Conservation (phyloP, 2,329 filamentous ascomycete species). For the Colletotrichum salicis region DNA sequence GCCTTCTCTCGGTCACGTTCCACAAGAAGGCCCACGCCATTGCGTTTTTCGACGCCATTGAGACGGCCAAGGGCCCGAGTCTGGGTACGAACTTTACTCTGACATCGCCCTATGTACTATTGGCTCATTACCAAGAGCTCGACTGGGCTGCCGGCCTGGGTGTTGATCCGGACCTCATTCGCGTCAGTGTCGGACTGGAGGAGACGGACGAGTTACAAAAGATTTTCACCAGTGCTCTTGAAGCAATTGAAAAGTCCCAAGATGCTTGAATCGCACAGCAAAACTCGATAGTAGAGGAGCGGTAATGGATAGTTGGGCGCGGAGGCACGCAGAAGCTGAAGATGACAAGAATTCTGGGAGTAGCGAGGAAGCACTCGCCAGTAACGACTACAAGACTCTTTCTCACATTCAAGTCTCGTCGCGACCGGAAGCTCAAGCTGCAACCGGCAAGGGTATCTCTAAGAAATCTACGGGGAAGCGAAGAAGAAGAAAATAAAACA, state of each 20-base stretch:
- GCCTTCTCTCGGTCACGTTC: conserved; percentile 87
- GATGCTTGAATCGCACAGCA: neutral
- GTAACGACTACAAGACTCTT: neutral
- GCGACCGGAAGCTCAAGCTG: neutral
- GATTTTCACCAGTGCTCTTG: conserved; percentile 76
- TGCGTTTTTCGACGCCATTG: conserved; percentile 84
- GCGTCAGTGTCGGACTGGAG: conserved; percentile 91
- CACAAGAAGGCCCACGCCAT: conserved; percentile 75
- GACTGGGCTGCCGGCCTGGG: conserved; percentile 90
- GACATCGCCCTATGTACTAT: conserved; percentile 86
- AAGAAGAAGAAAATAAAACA: neutral
- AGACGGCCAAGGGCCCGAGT: conserved; percentile 93
- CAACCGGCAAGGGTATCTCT: conserved; percentile 31
- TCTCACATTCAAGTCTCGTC: neutral
- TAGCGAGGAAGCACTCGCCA: neutral
- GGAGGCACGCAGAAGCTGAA: neutral
- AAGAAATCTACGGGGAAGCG: conserved; percentile 7
- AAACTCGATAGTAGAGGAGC: neutral
- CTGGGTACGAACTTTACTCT: conserved; percentile 97
- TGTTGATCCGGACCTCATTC: conserved; percentile 81
- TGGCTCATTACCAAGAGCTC: conserved; percentile 91
- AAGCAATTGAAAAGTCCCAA: conserved; percentile 57
- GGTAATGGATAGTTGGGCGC: neutral
- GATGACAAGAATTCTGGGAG: neutral
- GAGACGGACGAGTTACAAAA: conserved; percentile 73